A percentile compares a stretch with the other conserved stretches of the same genome.
Evolutionary conservation across 116 monocot genomes (phyloP).

Genomic region (Iris pallida): DNA sequence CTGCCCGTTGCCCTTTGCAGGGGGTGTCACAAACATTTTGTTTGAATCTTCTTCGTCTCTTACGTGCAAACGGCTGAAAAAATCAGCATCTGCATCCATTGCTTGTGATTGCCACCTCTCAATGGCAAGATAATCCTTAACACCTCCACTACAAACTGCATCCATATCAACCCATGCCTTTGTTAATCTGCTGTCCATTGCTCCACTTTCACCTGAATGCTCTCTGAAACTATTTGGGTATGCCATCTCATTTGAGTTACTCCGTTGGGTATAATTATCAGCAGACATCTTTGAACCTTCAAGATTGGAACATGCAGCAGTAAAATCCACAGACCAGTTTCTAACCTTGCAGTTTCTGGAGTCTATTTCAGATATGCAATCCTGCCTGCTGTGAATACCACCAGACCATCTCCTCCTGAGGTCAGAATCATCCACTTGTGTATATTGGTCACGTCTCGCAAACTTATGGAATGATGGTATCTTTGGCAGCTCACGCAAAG

Average conservation of each 20-base stretch:
- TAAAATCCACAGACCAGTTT: conserved; percentile 78
- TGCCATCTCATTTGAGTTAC: conserved; percentile 50
- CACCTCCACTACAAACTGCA: conserved; percentile 57
- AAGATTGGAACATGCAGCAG: conserved; percentile 37
- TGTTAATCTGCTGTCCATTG: conserved; percentile 58
- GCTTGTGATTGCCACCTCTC: conserved; percentile 98
- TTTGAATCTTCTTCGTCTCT: conserved; percentile 61
- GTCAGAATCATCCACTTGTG: conserved; percentile 68
- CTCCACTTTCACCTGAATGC: conserved; percentile 68
- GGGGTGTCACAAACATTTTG: conserved; percentile 16
- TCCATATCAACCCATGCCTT: conserved; percentile 98
- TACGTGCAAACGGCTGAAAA: conserved; percentile 41
- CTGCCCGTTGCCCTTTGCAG: conserved; percentile 21
- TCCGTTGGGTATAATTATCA: conserved; percentile 38
- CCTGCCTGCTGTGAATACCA: conserved; percentile 51
- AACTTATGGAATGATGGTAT: conserved; percentile 98
- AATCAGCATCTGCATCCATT: conserved; percentile 83
- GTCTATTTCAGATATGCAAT: conserved; percentile 90
- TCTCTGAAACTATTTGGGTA: conserved; percentile 45
- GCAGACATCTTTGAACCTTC: conserved; percentile 47
- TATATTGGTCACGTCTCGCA: conserved; percentile 77
- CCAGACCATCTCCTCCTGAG: conserved; percentile 41
- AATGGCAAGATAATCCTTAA: conserved; percentile 86
- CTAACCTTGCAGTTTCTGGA: conserved; percentile 75
- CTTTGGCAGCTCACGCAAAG: conserved; percentile 77